Conservation (phyloP, 225 moss, liverwort and hornwort genomes). For the Marchantia paleacea region DNA sequence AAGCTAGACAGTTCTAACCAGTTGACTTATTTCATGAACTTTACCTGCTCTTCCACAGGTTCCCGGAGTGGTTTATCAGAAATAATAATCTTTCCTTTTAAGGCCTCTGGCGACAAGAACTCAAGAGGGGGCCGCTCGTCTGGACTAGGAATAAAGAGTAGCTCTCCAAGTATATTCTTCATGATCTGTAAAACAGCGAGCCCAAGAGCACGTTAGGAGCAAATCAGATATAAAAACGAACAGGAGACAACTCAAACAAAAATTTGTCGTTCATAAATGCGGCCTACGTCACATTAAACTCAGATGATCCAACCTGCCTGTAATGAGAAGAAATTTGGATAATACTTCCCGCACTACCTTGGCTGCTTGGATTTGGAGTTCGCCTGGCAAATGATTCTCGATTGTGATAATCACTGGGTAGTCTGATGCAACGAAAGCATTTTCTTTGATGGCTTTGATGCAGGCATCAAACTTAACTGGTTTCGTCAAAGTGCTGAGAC, state of each 20-base stretch:
- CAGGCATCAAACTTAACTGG: slow-evolving; percentile 70
- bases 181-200: slow-evolving; percentile 45
- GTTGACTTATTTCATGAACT: not conserved
- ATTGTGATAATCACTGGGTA: slow-evolving; percentile 94
- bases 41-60: slow-evolving; percentile 61
- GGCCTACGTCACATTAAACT: not conserved
- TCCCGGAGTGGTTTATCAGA: slow-evolving; percentile 75
- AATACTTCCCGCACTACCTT: slow-evolving; percentile 35
- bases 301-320: not conserved
- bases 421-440: slow-evolving; percentile 59
- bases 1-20: not conserved
- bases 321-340: not conserved
- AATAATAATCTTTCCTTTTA: slow-evolving; percentile 74
- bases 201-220: not conserved
- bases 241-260: not conserved
- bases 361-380: slow-evolving; percentile 69
- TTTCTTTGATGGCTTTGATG: slow-evolving; percentile 60
- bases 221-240: not conserved
- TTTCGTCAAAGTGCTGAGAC: slow-evolving; percentile 79
- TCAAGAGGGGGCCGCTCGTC: slow-evolving; percentile 52
- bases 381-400: slow-evolving; percentile 67
- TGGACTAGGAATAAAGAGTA: slow-evolving; percentile 52
- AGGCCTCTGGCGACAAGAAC: slow-evolving; percentile 62
- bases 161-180: slow-evolving; percentile 44
- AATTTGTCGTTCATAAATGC: not conserved